Evolutionary conservation across 305 asterid genomes (phyloP).

Genomic region (Lippia alba): DNA sequence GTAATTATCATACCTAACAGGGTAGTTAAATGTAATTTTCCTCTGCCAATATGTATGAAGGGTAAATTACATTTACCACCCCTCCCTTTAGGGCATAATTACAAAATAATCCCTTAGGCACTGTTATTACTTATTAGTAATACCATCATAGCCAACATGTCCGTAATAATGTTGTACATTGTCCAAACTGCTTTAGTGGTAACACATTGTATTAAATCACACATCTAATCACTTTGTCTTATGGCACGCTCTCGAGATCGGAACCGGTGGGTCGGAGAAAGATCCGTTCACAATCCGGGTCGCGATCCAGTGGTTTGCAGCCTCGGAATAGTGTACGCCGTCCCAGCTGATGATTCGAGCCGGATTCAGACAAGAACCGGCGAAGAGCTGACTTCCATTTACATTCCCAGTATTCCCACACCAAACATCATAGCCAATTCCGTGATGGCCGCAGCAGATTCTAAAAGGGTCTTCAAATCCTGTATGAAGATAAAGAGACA

Average conservation of each 20-base stretch:
- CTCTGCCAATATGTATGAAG: too few species aligned
- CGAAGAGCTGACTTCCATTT: constrained; percentile 46
- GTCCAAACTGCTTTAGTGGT: too few species aligned
- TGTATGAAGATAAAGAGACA: constrained; percentile 21
- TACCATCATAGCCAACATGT: too few species aligned
- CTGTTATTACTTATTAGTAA: too few species aligned
- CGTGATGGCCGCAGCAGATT: constrained; percentile 57
- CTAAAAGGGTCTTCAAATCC: constrained; percentile 46
- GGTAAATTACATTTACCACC: too few species aligned
- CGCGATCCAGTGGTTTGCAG: constrained; percentile 59
- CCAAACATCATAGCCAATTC: constrained; percentile 38
- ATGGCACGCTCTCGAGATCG: constrained; percentile 40
- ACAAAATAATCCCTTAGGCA: too few species aligned
- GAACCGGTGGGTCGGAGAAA: constrained; percentile 51
- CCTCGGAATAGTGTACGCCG: constrained; percentile 54
- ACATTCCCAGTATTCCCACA: constrained; percentile 46
- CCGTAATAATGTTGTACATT: too few species aligned
- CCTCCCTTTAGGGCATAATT: too few species aligned
- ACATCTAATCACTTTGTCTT: background rate
- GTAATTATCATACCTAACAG: too few species aligned
- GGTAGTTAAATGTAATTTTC: too few species aligned
- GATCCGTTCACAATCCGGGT: constrained; percentile 45
- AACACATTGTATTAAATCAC: background rate
- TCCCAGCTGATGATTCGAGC: constrained; percentile 54
- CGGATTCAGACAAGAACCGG: constrained; percentile 48